phyloP scores from a whole-genome alignment of 345 rosid genomes.

The Microthlaspi erraticum region DNA sequence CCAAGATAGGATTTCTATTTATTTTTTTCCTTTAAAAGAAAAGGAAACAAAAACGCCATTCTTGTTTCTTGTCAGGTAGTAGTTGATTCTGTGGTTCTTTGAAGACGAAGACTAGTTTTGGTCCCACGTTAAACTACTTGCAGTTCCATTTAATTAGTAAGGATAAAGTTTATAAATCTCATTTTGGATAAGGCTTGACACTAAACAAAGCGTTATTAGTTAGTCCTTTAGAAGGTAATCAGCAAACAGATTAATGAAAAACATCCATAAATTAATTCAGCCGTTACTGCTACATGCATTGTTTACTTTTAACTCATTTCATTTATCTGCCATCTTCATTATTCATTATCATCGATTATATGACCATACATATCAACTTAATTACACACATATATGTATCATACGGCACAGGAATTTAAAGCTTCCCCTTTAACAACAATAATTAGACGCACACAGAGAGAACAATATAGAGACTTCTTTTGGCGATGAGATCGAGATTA shows the following conservation, averaged over 20 bases:
- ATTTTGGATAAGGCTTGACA: neutral
- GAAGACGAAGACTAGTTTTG: constrained; percentile 19
- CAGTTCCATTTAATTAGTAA: neutral
- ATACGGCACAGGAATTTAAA: neutral
- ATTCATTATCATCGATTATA: neutral
- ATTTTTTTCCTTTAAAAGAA: neutral
- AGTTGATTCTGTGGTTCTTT: constrained; percentile 24
- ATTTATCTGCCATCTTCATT: constrained; percentile 1
- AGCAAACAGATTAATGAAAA: neutral
- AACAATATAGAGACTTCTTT: neutral
- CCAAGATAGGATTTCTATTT: neutral
- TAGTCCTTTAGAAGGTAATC: neutral
- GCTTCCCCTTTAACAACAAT: neutral
- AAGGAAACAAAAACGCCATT: neutral
- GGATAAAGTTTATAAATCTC: neutral
- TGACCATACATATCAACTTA: constrained; percentile 19
- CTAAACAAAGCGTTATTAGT: constrained; percentile 7
- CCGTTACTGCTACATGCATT: neutral
- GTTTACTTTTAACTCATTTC: neutral
- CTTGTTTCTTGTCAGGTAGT: constrained; percentile 8
- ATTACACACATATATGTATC: constrained; percentile 20
- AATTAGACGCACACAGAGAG: neutral
- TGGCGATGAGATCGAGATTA: constrained; percentile 14
- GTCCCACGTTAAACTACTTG: constrained; percentile 32
- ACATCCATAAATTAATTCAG: neutral